Base-by-base conservation (phyloP, 2,329 filamentous ascomycete species). In the Monosporascus sp. region DNA sequence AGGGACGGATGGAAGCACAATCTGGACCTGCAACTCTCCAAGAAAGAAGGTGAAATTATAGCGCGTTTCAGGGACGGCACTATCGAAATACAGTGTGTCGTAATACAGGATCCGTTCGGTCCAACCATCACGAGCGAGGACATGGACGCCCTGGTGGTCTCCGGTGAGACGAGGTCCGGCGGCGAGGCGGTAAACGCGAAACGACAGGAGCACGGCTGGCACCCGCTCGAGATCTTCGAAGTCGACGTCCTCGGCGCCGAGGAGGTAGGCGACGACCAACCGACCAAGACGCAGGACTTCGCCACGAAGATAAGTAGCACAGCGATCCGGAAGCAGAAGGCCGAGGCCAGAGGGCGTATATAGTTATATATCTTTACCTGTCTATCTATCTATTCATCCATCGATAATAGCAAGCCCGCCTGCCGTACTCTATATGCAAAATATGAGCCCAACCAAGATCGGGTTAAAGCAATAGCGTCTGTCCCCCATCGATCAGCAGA, bases 231-330 rank as follows among this genome's bases (percentile, higher is more conserved):
- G 26, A 81, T 95, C 0, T 96, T 91, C 63, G 92, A 96, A 68
- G 90, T 97, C 27, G 89, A 94, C 63, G 90, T 97, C 16, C 78
- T 99, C 17, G 88, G 93, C 69, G 80, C 85, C 3, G 77, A 80
- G 40, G 82, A 84, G 50, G 74, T 77, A 44, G 71, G 75, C n/a
- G 72, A 75, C 2, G 63, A 62, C 43, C 67, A 14, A 26, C 43
- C 61, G 40, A 70, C 62, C n/a, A 73, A 71, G 58, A 74, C 68
- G 14, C 80, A 85, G 53, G 78, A 81, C 59, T 96, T 95, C 70
- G 82, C 86, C 26, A 80, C 82, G 56, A 97, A 97, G 74, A 89
- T 97, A 61, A 96, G 91, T 75, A 97, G 92, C 72, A 95, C 92
- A 1, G 88, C 88, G 54, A 96, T 96, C 61, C 78, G 87, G 51